Conservation (phyloP, 306 rosid genomes). For the Prunus fruticosa region DNA sequence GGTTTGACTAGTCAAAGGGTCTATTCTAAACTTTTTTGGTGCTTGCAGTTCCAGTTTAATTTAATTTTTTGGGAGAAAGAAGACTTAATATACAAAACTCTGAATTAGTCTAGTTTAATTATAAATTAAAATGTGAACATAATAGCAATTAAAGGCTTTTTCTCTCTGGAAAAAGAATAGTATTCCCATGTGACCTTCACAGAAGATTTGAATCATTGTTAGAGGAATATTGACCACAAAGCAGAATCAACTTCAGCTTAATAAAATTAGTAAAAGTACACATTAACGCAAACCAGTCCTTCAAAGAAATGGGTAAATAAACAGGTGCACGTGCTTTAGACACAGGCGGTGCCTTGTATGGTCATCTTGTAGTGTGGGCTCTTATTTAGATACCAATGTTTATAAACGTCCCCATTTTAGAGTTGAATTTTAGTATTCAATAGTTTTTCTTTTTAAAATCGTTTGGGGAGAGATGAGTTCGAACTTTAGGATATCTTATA, state of each 20-base stretch:
- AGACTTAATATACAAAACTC: not conserved
- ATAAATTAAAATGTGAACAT: slow-evolving; percentile 21
- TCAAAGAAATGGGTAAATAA: slow-evolving; percentile 1
- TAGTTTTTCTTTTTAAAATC: not conserved
- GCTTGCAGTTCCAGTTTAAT: too few species aligned
- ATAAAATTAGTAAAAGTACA: slow-evolving; percentile 4
- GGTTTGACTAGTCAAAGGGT: not conserved
- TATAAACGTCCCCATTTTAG: too few species aligned
- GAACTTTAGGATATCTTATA: too few species aligned
- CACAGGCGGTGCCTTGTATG: not conserved
- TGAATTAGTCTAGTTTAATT: not conserved
- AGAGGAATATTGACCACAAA: slow-evolving; percentile 32
- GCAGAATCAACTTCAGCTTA: not conserved
- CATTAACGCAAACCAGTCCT: not conserved
- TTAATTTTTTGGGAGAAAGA: not conserved
- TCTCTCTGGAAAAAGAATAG: not conserved
- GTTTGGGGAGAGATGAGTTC: too few species aligned
- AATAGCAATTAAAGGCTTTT: slow-evolving; percentile 2
- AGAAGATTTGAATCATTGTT: slow-evolving; percentile 22
- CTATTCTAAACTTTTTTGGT: not conserved
- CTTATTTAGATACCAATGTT: too few species aligned
- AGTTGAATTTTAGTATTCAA: not conserved
- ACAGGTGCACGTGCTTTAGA: not conserved
- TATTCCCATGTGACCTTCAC: slow-evolving; percentile 25
- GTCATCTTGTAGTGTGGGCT: not conserved